These are phyloP conservation scores for Acer yangbiense DNA, from an alignment of 345 rosid genomes.

Conservation along the genomic window DNA sequence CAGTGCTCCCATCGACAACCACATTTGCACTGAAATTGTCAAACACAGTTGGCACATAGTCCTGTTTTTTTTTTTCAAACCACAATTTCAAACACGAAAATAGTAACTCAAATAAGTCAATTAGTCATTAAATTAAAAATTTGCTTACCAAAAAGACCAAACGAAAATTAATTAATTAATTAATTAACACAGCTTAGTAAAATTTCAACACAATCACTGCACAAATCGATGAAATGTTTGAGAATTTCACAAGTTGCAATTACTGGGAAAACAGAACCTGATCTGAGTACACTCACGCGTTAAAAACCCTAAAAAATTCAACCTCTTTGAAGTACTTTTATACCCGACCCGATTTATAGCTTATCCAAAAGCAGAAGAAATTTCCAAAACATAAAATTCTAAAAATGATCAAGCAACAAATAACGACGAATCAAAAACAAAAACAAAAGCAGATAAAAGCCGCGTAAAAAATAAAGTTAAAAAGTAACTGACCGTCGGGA, in stretches of 20 bases:
- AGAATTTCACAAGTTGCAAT: background rate
- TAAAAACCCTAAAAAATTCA: background rate
- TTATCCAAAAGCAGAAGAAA: background rate
- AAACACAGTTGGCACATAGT: slow-evolving; percentile 94
- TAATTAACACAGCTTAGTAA: background rate
- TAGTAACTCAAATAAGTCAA: background rate
- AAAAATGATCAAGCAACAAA: slow-evolving; percentile 2
- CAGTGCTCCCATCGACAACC: slow-evolving; percentile 90
- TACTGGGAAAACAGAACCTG: background rate
- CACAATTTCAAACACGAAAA: slow-evolving; percentile 7
- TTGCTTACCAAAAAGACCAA: background rate
- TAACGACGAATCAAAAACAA: background rate
- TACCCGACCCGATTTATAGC: background rate
- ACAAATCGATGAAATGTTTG: background rate
- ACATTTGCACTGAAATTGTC: slow-evolving; percentile 99
- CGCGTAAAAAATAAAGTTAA: background rate
- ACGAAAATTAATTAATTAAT: too few relatives aligned
- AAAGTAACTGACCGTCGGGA: slow-evolving; percentile 68
- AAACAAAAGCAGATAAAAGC: background rate
- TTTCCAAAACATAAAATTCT: background rate
- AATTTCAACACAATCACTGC: background rate
- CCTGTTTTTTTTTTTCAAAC: slow-evolving; percentile 48
- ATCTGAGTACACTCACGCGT: background rate
- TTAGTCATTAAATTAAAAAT: too few relatives aligned
- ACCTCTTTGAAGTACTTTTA: background rate